These are phyloP conservation scores for Dactylellina drechsleri DNA, from an alignment of 2,329 filamentous ascomycete species.

Conservation along the genomic window DNA sequence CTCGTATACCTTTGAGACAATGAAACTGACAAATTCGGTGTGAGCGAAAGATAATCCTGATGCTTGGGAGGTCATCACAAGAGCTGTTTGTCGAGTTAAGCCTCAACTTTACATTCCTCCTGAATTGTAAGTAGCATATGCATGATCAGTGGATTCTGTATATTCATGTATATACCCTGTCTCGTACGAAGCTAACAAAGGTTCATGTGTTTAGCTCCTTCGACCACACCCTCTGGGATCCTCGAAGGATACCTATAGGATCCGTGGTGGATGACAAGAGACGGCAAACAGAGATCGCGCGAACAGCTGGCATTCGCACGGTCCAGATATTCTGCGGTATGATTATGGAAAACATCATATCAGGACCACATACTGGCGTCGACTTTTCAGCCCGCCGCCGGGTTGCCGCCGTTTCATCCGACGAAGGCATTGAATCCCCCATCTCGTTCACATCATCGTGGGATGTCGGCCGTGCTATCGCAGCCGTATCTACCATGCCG, in stretches of 20 bases:
- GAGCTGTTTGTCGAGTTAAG: conserved; percentile 48
- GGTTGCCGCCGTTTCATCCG: conserved; percentile 21
- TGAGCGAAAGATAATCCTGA: conserved; percentile 40
- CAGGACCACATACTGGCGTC: conserved; percentile 39
- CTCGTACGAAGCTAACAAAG: conserved; percentile 8
- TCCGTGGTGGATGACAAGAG: conserved; percentile 48
- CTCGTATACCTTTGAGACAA: not conserved
- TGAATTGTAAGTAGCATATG: conserved; percentile 44
- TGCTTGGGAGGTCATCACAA: conserved; percentile 46
- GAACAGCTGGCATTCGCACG: conserved; percentile 36
- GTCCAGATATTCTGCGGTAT: conserved; percentile 52
- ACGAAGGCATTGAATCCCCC: conserved; percentile 17
- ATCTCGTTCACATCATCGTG: conserved; percentile 52
- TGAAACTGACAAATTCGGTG: conserved; percentile 42
- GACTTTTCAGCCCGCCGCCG: conserved; percentile 42
- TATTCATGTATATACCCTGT: not conserved
- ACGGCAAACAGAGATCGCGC: conserved; percentile 39
- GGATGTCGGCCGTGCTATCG: conserved; percentile 52
- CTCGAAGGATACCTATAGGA: conserved; percentile 39
- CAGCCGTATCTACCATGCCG: conserved; percentile 39
- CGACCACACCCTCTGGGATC: conserved; percentile 49
- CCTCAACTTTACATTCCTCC: conserved; percentile 52
- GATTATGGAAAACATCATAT: conserved; percentile 51
- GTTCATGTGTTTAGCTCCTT: conserved; percentile 31
- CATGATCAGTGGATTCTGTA: not conserved